These are phyloP conservation scores for Trichoderma sp. DNA, from an alignment of 2,329 filamentous ascomycete species.

Conservation along the genomic window DNA sequence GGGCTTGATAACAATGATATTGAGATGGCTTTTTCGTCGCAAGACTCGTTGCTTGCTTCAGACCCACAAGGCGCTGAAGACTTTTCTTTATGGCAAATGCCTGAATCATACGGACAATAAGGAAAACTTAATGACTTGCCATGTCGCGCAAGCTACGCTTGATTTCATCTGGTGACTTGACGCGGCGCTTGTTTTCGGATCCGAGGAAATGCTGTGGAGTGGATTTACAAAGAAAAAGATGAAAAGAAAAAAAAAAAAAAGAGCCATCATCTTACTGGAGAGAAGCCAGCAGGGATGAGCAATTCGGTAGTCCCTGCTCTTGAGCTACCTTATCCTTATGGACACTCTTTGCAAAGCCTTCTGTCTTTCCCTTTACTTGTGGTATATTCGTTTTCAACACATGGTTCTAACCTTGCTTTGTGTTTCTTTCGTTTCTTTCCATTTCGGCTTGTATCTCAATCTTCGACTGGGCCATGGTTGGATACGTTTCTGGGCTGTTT, in stretches of 20 bases:
- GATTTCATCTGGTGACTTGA: neutral
- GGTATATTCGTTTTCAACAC: neutral
- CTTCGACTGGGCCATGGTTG: neutral
- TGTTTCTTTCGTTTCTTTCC: neutral
- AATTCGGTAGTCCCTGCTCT: neutral
- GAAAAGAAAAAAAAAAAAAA: neutral
- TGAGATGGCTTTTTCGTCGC: neutral
- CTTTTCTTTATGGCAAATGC: neutral
- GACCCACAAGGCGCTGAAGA: neutral
- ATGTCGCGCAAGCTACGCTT: neutral
- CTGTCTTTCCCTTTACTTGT: neutral
- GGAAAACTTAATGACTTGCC: neutral
- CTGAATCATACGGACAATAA: neutral
- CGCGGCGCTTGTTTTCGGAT: neutral
- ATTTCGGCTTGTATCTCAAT: neutral
- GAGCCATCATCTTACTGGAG: neutral
- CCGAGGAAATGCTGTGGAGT: neutral
- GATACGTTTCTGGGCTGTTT: conserved; percentile 13
- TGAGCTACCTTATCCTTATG: neutral
- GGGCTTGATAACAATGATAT: neutral
- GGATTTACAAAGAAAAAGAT: neutral
- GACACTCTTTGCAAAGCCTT: neutral
- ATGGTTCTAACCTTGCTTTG: neutral
- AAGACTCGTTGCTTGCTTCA: neutral
- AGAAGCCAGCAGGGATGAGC: neutral